Evolutionary conservation across 2,329 filamentous ascomycete genomes (phyloP).

Genomic region (Clarireedia paspali): DNA sequence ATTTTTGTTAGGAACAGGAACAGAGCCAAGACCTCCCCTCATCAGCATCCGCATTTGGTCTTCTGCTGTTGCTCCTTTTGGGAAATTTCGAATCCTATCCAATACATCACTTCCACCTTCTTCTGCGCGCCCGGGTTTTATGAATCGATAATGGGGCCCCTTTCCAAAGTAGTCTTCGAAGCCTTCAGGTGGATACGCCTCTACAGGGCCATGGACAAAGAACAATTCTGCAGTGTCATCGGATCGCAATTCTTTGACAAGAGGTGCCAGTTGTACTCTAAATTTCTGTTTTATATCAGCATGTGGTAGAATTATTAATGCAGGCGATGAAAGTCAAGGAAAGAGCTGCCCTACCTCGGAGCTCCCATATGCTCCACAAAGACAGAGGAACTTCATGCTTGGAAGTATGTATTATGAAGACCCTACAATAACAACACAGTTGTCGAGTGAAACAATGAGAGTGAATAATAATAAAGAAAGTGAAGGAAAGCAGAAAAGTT

Average conservation of each 20-base stretch:
- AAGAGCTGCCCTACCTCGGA: constrained; percentile 36
- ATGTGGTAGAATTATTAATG: not conserved
- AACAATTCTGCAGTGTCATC: constrained; percentile 41
- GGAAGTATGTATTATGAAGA: not conserved
- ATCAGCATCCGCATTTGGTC: constrained; percentile 25
- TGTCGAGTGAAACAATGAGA: too few relatives aligned
- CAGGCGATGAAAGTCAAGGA: constrained; percentile 10
- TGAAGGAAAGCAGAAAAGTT: too few relatives aligned
- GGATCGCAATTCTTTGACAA: constrained; percentile 39
- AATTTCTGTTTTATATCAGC: constrained; percentile 40
- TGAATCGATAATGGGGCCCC: constrained; percentile 48
- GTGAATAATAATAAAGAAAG: too few relatives aligned
- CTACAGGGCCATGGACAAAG: constrained; percentile 44
- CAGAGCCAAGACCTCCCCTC: constrained; percentile 10
- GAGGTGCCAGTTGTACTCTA: constrained; percentile 45
- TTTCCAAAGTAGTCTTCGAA: constrained; percentile 51
- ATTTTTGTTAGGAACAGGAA: constrained; percentile 12
- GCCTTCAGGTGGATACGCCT: constrained; percentile 42
- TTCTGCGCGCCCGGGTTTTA: constrained; percentile 37
- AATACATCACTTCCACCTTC: constrained; percentile 22
- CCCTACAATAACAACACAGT: too few relatives aligned
- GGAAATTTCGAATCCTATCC: constrained; percentile 24
- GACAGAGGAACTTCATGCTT: constrained; percentile 47
- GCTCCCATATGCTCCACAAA: constrained; percentile 51
- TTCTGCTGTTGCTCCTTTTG: constrained; percentile 22